Evolutionary conservation across 139 green algal genomes (phyloP), one percentile per base, ranked within the genome.

Genomic region (Zygnema circumcarinatum): DNA sequence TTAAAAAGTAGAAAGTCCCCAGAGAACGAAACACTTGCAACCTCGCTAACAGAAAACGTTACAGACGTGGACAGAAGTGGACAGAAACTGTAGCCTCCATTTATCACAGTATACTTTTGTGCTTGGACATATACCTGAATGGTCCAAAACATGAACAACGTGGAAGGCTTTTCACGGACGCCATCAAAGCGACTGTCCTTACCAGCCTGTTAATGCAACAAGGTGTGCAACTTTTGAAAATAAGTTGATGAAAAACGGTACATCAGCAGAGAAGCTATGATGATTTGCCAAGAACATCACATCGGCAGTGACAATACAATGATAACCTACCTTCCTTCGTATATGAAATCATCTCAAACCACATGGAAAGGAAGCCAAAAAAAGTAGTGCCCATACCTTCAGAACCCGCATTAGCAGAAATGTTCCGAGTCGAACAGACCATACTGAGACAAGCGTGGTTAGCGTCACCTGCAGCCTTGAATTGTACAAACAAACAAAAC

Each of bases 101-200:
- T n/a, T n/a, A n/a, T n/a, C n/a, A n/a, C n/a, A n/a, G n/a, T n/a
- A n/a, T n/a, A n/a, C n/a, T n/a, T n/a, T n/a, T n/a, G n/a, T n/a
- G n/a, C n/a, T n/a, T n/a, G n/a, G n/a, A n/a, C n/a, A n/a, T n/a
- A 62, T 25, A 62, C 93, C 93, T 95, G 93, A 87, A 95, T 91
- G 29, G 88, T 93, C 94, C 94, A 96, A 67, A 84, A 92, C 0
- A 95, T 78, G 40, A 94, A 85, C 74, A 95, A 91, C 32, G 25
- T 88, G 32, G 75, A 52, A 3, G 95, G 95, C 32, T 95, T 86
- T 20, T 94, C 38, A 90, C 94, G 94, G 35, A 94, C 87, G 42
- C 92, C 88, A 16, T 97, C 94, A 75, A 97, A 97, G 1, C 95
- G 74, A 56, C 67, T 92, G 93, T 97, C 95, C n/a, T 87, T 84